These are phyloP conservation scores for Panicum miliaceum DNA, from an alignment of 176 grass and related monocot species.

Conservation along the genomic window DNA sequence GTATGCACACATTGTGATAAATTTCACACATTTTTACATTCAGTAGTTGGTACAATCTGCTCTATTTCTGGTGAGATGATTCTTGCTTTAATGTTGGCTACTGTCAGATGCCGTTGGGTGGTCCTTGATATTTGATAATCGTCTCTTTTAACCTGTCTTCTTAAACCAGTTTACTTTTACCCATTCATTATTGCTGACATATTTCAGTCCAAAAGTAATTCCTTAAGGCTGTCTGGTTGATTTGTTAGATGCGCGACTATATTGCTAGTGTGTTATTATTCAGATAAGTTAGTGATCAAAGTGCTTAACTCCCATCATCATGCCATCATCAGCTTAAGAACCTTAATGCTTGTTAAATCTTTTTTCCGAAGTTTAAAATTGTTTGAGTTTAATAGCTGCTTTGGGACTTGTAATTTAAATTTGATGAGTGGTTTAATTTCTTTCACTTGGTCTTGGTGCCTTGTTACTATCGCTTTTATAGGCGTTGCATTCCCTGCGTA, in stretches of 20 bases:
- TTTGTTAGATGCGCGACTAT: too few relatives aligned
- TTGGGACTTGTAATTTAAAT: background rate
- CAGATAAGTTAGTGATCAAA: too few relatives aligned
- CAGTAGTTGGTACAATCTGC: background rate
- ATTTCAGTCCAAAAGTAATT: background rate
- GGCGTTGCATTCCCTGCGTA: constrained; percentile 59
- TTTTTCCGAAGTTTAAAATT: too few relatives aligned
- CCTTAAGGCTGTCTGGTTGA: background rate
- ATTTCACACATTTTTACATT: background rate
- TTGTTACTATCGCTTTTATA: constrained; percentile 55
- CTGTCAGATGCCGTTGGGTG: constrained; percentile 35
- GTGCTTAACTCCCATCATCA: too few relatives aligned
- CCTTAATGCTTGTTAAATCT: too few relatives aligned
- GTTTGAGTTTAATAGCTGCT: too few relatives aligned
- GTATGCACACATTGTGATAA: constrained; percentile 33
- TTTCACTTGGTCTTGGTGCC: background rate
- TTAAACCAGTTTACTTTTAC: constrained; percentile 40
- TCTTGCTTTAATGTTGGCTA: constrained; percentile 23
- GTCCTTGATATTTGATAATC: constrained; percentile 36
- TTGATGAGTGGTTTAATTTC: background rate
- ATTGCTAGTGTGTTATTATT: too few relatives aligned
- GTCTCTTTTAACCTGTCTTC: constrained; percentile 54
- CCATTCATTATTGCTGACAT: constrained; percentile 55
- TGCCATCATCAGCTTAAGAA: too few relatives aligned
- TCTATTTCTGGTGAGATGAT: background rate